phyloP scores from a whole-genome alignment of 805 yeast species.

The Cyberlindnera maclurae region DNA sequence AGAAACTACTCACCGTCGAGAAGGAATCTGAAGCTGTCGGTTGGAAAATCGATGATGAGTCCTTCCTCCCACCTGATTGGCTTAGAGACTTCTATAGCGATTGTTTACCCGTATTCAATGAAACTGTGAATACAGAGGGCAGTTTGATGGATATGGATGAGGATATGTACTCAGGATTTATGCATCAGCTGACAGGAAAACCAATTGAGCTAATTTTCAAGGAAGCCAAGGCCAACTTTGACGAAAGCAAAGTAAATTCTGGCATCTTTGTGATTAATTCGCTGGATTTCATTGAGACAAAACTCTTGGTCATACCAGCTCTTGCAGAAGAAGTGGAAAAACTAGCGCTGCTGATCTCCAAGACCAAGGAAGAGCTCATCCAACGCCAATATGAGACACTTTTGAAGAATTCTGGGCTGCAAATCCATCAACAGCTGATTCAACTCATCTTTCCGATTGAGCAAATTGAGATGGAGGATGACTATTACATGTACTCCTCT shows the following conservation, averaged over 20 bases:
- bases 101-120: slow-evolving; percentile 42
- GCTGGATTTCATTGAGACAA: slow-evolving; percentile 49
- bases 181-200: slow-evolving; percentile 35
- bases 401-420: slow-evolving; percentile 45
- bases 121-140: slow-evolving; percentile 3
- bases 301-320: slow-evolving; percentile 40
- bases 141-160: slow-evolving; percentile 34
- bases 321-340: slow-evolving; percentile 28
- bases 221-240: slow-evolving; percentile 24
- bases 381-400: slow-evolving; percentile 40
- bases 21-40: slow-evolving; percentile 22
- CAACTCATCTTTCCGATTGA: slow-evolving; percentile 66
- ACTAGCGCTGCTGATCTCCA: slow-evolving; percentile 27
- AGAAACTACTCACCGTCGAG: slow-evolving; percentile 25
- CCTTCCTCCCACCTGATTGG: slow-evolving; percentile 82
- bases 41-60: slow-evolving; percentile 34
- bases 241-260: slow-evolving; percentile 8
- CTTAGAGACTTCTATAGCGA: slow-evolving; percentile 56
- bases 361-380: slow-evolving; percentile 33
- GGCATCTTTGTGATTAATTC: slow-evolving; percentile 49
- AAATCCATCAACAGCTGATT: slow-evolving; percentile 54
- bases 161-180: slow-evolving; percentile 30
- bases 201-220: slow-evolving; percentile 26
- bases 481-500: slow-evolving; percentile 58
- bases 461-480: slow-evolving; percentile 43